Base-by-base conservation (phyloP, 805 yeast species). In the Starmerella lactis-condensi region DNA sequence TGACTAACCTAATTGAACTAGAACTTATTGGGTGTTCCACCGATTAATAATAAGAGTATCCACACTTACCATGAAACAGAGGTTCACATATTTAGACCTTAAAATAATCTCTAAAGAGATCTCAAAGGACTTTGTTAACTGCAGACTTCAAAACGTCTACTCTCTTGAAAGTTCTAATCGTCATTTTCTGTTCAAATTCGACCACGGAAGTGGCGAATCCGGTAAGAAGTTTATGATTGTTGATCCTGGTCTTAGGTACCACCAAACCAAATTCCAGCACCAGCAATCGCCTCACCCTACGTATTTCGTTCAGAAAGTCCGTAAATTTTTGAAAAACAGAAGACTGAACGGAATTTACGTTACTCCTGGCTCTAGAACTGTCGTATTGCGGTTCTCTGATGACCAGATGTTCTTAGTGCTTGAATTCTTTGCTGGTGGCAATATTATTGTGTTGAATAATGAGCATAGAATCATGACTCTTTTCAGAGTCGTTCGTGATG, bases 381-480 rank as follows among this genome's bases (percentile, higher is more conserved):
- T 79, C 26, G 92, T 82, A 0, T 52, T 85, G 27, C 71, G 78
- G 37, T 85, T 85, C 54, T 71, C 83, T 27, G 93, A 79, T 45
- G 93, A 93, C 2, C 71, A 57, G 46, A 54, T 48, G 41, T 74
- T 76, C 43, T 56, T 85, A 40, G 93, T 79, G 0, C 53, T 85
- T 32, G 98, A 85, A 52, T 85, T 85, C 46, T 85, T 83, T 57
- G 77, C 94, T 48, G 94, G 94, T 3, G 98, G 98, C 17, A 85
- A 85, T 48, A 67, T 85, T 33, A 58, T 85, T 13, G 59, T 85
- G 14, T 59, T 85, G 38, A 91, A 85, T 51, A 63, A 68, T 18
- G 64, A 72, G 14, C 52, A 61, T 37, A 71, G 66, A 43, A 81
- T 83, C 30, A 43, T 82, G 45, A 61, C 85, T 0, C 55, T 82